These are phyloP conservation scores for Angophora floribunda DNA, from an alignment of 345 rosid genomes.

Conservation along the genomic window DNA sequence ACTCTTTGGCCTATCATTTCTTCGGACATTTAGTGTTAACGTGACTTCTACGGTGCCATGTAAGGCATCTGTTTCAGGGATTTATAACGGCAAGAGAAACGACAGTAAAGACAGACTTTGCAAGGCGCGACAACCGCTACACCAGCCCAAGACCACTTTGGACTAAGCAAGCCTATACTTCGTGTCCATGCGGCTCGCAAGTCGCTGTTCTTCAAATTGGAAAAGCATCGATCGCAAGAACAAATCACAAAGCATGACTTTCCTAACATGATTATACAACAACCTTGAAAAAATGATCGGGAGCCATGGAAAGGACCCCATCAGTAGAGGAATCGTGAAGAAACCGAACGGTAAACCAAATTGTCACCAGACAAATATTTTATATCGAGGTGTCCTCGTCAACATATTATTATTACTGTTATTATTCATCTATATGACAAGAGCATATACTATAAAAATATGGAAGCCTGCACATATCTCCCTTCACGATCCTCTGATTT, in stretches of 20 bases:
- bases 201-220: background rate
- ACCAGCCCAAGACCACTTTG: background rate
- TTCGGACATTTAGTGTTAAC: background rate
- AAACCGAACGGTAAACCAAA: background rate
- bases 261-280: background rate
- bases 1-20: background rate
- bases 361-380: background rate
- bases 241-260: background rate
- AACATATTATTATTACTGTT: too few species aligned
- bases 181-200: background rate
- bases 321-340: background rate
- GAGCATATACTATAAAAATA: background rate
- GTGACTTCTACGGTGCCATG: background rate
- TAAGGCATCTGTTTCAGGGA: background rate
- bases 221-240: background rate
- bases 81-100: background rate
- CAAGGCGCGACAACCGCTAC: background rate
- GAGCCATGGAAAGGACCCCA: background rate
- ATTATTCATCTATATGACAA: background rate
- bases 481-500: too few species aligned
- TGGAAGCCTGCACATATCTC: background rate
- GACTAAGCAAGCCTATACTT: background rate
- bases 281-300: background rate
- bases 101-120: background rate
- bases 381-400: background rate